These are phyloP conservation scores for Alectoria sarmentosa DNA, from an alignment of 495 filamentous ascomycete species.

Conservation along the genomic window DNA sequence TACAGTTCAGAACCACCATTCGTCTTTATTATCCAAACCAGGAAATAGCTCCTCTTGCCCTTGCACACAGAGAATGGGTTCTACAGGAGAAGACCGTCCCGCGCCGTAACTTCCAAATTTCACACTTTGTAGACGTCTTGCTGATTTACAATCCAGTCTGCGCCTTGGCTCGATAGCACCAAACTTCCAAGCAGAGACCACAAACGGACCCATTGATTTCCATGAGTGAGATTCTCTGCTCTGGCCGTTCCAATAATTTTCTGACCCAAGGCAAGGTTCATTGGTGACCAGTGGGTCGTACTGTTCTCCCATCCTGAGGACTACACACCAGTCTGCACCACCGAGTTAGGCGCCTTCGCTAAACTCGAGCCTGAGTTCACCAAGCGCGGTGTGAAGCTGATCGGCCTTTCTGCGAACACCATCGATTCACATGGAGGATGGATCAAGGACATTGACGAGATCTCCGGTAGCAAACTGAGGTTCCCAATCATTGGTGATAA, in stretches of 20 bases:
- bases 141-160: conserved; percentile 45
- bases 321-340: conserved; percentile 69
- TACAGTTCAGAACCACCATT: neutral
- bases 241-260: neutral
- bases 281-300: conserved; percentile 89
- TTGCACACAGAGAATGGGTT: conserved; percentile 5
- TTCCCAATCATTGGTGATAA: conserved; percentile 99
- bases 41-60: neutral
- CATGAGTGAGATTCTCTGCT: conserved; percentile 49
- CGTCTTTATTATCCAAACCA: neutral
- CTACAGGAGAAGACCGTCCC: conserved; percentile 23
- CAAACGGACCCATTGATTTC: conserved; percentile 87
- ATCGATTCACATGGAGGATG: conserved; percentile 55
- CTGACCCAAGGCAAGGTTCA: conserved; percentile 44
- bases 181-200: conserved; percentile 91
- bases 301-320: conserved; percentile 95
- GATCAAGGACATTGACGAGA: conserved; percentile 90
- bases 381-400: conserved; percentile 89
- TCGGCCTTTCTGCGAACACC: conserved; percentile 86
- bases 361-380: conserved; percentile 96
- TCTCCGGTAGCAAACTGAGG: conserved; percentile 67
- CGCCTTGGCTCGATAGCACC: conserved; percentile 86
- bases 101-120: conserved; percentile 17
- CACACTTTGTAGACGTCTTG: neutral
- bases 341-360: conserved; percentile 94